A percentile compares a stretch with the other conserved stretches of the same genome.
Evolutionary conservation across 768 basidiomycete genomes (phyloP).

Genomic region (Lactifluus rugatus): DNA sequence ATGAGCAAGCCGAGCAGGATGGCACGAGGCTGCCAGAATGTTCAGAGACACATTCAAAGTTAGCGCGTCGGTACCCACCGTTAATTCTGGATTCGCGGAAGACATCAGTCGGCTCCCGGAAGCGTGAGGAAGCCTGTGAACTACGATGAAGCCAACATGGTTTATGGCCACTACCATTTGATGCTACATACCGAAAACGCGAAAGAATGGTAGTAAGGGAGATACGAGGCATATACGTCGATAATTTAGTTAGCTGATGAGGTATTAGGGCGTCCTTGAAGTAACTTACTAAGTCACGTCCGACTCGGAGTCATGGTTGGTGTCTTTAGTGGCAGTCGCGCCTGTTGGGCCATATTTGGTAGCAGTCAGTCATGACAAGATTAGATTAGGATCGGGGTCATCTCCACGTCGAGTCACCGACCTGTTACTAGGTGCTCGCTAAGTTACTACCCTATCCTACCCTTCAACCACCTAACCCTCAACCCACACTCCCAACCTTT

Average conservation of each 20-base stretch:
- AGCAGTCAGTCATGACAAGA: neutral
- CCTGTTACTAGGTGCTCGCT: neutral
- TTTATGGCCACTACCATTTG: neutral
- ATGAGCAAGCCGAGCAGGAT: slow-evolving; percentile 72
- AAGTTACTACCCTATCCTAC: neutral
- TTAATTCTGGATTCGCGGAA: slow-evolving; percentile 17
- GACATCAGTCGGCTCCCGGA: neutral
- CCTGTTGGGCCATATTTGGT: neutral
- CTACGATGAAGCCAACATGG: neutral
- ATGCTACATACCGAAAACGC: neutral
- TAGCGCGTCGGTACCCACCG: neutral
- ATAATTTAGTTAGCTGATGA: neutral
- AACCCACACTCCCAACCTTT: too few relatives aligned
- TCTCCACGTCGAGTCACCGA: neutral
- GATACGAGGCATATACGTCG: neutral
- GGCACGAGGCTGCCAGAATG: slow-evolving; percentile 32
- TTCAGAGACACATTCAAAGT: neutral
- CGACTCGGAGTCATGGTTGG: neutral
- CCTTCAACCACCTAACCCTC: neutral
- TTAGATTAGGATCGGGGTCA: neutral
- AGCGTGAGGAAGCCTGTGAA: neutral
- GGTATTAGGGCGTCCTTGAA: too few relatives aligned
- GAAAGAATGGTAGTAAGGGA: neutral
- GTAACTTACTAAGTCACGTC: neutral
- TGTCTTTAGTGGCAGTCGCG: too few relatives aligned